Evolutionary conservation across 129 eudicot genomes (phyloP), one percentile per base, ranked within the genome.

Genomic region (Arctium lappa): DNA sequence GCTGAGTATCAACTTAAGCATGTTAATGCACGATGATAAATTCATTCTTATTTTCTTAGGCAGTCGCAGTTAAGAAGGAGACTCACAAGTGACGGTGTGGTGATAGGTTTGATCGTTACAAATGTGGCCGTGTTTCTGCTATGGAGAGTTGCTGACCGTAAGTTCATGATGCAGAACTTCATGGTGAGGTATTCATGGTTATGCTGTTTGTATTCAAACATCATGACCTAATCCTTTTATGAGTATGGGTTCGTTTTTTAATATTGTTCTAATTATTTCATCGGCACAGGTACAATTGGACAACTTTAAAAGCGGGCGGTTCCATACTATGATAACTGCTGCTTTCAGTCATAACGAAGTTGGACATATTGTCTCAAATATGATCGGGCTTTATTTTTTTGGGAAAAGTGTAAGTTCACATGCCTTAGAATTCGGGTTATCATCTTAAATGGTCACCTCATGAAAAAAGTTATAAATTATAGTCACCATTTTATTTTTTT

Each of bases 301-400:
- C 88, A 91, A 91, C 86, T 70, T 95, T 76, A 87, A 75, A 85
- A 93, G 92, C 42, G 93, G 97, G 7, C 87, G 92, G 1, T 3
- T 91, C 22, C 97, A 95, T 86, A 95, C 99, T 6, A 56, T 95
- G 88, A 86, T 95, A 81, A 95, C 99, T 75, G 73, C 83, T 69
- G 99, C 97, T 2, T 95, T 95, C 93, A 95, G 97, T 77, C 99
- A 95, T 76, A 75, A 32, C 9, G 92, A 89, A 8, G 30, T 16
- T 31, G 89, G 85, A 75, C 99, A 92, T 82, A 62, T 95, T 16
- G 13, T 90, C 74, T 79, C 94, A 3, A 95, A 92, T 83, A 95
- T 95, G 99, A 56, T 95, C 75, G 97, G 93, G 40, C 90, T 95
- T 80, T 95, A 92, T 86, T 90, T 95, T 82, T 95, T 92, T 53